Base-by-base conservation (phyloP, 2,329 filamentous ascomycete species). In the Penicillium sumatraense region DNA sequence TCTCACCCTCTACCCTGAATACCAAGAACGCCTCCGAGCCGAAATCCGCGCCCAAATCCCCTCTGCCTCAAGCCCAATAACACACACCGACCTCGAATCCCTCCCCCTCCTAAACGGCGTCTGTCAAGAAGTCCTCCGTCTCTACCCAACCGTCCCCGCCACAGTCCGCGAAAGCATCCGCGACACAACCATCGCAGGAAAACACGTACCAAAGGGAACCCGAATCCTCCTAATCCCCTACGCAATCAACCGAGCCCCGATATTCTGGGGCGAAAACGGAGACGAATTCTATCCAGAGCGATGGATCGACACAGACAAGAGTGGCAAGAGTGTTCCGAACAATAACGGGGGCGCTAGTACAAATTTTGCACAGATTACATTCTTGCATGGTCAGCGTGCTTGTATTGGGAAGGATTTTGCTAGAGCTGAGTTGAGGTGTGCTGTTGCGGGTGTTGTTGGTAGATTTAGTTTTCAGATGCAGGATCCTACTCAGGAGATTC, bases 61-160 rank as follows among this genome's bases (percentile, higher is more conserved):
- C 4, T 74, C 75, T 6, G 65, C 58, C n/a, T 58, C 65, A 8
- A 53, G 54, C 24, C 53, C 56, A n/a, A 65, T 73, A 53, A 67
- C 64, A 13, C 64, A 65, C 57, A 46, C 50, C 10, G 70, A 72
- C 42, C 68, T 95, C 58, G 90, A 95, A 75, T 80, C 80, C 49
- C 82, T 93, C 70, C 86, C 88, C 3, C 92, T 92, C 67, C 84
- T 93, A 40, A 87, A 90, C 68, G 90, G 90, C 24, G 86, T 96
- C 10, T 87, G 88, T 69, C 87, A 84, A 67, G 91, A 96, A 75
- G 83, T 88, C 8, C 82, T 95, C 14, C 75, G 75, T 10, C 65
- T 77, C 2, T 75, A 74, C 54, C 74, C 74, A 5, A 72, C 75
- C 0, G 75, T 77, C 2, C 75, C 74, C 0, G 64, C 62, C 8